phyloP scores from a whole-genome alignment of 345 rosid species.

The Durio zibethinus region DNA sequence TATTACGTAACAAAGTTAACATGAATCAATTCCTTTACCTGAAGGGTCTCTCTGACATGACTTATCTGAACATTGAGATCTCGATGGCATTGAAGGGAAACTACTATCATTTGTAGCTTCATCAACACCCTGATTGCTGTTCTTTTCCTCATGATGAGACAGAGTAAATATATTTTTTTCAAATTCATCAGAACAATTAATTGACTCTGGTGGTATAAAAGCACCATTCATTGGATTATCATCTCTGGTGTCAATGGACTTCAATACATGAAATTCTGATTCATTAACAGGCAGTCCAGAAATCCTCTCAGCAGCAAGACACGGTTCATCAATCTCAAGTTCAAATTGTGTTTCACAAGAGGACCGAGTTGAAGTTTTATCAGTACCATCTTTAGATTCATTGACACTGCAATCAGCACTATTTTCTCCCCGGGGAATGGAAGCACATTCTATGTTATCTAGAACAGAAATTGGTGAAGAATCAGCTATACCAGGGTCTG shows the following conservation, averaged over 20 bases:
- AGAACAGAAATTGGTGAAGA: constrained; percentile 81
- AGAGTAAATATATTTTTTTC: constrained; percentile 10
- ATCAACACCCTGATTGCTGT: constrained; percentile 11
- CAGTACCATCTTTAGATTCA: constrained; percentile 29
- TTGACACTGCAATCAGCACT: constrained; percentile 8
- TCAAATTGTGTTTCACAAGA: constrained; percentile 13
- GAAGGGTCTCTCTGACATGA: constrained; percentile 11
- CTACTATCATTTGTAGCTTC: constrained; percentile 22
- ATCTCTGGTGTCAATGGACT: constrained; percentile 11
- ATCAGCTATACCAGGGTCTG: constrained; percentile 22
- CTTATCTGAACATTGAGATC: constrained; percentile 28
- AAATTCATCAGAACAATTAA: constrained; percentile 13
- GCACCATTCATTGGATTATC: constrained; percentile 27
- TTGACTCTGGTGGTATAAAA: constrained; percentile 16
- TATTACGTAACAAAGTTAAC: not conserved
- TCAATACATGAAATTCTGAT: constrained; percentile 2
- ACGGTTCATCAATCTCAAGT: constrained; percentile 9
- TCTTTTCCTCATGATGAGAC: constrained; percentile 20
- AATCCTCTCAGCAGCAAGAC: constrained; percentile 10
- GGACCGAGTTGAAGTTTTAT: constrained; percentile 16
- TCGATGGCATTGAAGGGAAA: constrained; percentile 24
- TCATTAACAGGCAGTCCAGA: not conserved
- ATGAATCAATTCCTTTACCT: constrained; percentile 34
- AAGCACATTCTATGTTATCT: constrained; percentile 34
- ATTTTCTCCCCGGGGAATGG: constrained; percentile 22